A percentile compares a stretch with the other conserved stretches of the same genome.
These are phyloP conservation scores for Penicillium griseofulvum DNA, from an alignment of 2,329 filamentous ascomycete species.

Conservation along the genomic window DNA sequence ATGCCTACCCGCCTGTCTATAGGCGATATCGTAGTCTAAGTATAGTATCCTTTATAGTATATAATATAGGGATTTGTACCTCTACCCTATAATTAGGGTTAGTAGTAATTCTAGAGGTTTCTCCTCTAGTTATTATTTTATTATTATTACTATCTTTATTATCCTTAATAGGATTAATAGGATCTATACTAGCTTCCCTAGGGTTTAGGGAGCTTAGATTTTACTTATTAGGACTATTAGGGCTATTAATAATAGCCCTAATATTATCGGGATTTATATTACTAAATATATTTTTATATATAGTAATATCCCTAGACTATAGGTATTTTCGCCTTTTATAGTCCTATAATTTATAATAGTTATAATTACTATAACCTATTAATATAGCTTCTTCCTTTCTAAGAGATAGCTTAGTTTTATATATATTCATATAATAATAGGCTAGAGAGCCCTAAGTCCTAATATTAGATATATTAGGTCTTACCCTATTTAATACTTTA, in stretches of 20 bases:
- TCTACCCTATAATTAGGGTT: neutral
- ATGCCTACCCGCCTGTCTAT: too few relatives aligned
- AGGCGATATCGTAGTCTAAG: too few relatives aligned
- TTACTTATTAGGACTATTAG: too few relatives aligned
- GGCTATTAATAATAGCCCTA: too few relatives aligned
- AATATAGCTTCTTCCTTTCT: neutral
- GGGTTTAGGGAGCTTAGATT: too few relatives aligned
- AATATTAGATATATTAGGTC: neutral
- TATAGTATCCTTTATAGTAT: neutral
- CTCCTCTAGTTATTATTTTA: neutral
- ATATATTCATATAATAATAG: neutral
- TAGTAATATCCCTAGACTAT: neutral
- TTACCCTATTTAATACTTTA: neutral
- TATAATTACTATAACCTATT: neutral
- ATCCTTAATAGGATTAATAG: too few relatives aligned
- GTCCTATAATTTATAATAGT: neutral
- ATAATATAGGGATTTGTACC: neutral
- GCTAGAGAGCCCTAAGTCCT: neutral
- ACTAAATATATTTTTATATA: neutral
- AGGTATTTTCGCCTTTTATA: neutral
- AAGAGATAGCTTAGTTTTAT: neutral
- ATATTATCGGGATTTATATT: too few relatives aligned
- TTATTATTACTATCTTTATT: too few relatives aligned
- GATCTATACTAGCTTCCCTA: neutral
- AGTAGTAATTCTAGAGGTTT: neutral